Evolutionary conservation across 225 moss, liverwort and hornwort genomes (phyloP).

Genomic region (Sphagnum contortum): DNA sequence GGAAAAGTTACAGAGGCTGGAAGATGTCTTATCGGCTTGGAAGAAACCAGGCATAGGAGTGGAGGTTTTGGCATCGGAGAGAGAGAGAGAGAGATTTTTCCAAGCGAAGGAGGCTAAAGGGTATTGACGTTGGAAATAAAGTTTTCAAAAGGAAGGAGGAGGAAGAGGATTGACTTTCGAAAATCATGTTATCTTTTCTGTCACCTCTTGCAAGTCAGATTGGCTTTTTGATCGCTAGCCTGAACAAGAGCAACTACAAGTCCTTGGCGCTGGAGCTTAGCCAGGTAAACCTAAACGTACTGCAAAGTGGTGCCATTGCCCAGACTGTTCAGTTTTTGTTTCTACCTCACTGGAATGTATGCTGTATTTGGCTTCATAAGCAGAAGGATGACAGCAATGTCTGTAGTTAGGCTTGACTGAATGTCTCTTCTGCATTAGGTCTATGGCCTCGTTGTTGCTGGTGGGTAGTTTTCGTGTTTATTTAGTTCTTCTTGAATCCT

Average conservation of each 20-base stretch:
- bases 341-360: background rate
- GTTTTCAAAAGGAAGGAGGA: no score
- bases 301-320: background rate
- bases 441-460: background rate
- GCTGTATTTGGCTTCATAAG: no score
- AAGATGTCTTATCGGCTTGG: no score
- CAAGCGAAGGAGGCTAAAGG: no score
- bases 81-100: no score
- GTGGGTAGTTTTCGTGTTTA: background rate
- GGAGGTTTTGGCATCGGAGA: no score
- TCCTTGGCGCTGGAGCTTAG: constrained; percentile 71
- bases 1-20: no score
- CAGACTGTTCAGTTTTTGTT: background rate
- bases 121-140: no score
- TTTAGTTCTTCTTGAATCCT: background rate
- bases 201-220: constrained; percentile 95
- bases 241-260: constrained; percentile 81
- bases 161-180: no score
- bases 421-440: background rate
- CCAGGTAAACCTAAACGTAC: constrained; percentile 41
- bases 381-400: no score
- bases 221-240: constrained; percentile 82
- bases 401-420: no score
- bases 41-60: no score
- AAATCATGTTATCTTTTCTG: constrained; percentile 75